Conservation (phyloP, 805 yeast species). For the Kazachstania africana region DNA sequence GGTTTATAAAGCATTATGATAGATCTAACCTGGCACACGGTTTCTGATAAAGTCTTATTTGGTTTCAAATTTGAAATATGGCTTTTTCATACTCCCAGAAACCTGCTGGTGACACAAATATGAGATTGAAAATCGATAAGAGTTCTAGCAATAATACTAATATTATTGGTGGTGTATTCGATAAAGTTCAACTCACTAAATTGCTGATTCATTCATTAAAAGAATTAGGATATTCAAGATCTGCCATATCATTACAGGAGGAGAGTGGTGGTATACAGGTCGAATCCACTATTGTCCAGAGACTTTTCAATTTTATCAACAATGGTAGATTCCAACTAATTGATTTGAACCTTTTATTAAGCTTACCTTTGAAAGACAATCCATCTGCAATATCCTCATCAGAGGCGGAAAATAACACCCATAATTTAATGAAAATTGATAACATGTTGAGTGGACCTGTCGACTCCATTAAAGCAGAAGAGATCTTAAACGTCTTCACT, state of each 20-base stretch:
- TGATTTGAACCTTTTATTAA: conserved; percentile 20
- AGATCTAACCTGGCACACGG: too few relatives aligned
- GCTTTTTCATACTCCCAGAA: too few relatives aligned
- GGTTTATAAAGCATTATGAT: too few relatives aligned
- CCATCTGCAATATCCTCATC: neutral
- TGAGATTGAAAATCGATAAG: too few relatives aligned
- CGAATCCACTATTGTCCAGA: conserved; percentile 33
- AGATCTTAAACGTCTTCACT: conserved; percentile 1
- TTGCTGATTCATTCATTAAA: conserved; percentile 38
- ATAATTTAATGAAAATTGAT: conserved; percentile 9
- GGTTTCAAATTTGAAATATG: too few relatives aligned
- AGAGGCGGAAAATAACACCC: conserved; percentile 3
- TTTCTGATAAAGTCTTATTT: too few relatives aligned
- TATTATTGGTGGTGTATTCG: too few relatives aligned
- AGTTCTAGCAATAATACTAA: too few relatives aligned
- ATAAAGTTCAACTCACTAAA: conserved; percentile 32
- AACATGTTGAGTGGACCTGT: conserved; percentile 4
- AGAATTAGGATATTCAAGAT: conserved; percentile 35
- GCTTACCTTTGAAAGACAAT: conserved; percentile 17
- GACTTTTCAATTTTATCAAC: conserved; percentile 29
- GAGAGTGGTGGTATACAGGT: conserved; percentile 31
- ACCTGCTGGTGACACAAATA: too few relatives aligned
- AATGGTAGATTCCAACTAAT: conserved; percentile 32
- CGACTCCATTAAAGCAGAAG: conserved; percentile 2
- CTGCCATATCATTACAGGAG: conserved; percentile 30